Conservation (phyloP, 257 asterid genomes). For the Cinchona pubescens region DNA sequence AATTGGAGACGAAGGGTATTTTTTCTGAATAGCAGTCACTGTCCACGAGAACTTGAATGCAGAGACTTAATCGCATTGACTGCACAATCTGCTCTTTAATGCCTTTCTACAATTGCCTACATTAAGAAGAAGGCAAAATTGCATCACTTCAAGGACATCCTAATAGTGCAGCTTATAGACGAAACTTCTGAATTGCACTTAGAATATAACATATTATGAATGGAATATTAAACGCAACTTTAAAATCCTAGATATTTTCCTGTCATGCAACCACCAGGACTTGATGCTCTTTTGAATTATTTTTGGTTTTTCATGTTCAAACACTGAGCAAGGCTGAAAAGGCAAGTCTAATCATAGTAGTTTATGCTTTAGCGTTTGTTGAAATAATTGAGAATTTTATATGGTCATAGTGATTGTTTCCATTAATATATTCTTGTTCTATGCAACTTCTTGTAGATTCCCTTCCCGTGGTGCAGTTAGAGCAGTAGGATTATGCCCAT, state of each 20-base stretch:
- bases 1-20: neutral
- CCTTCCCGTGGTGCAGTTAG: conserved; percentile 65
- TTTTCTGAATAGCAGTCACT: neutral
- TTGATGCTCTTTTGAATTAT: neutral
- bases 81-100: neutral
- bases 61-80: neutral
- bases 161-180: neutral
- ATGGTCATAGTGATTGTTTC: neutral
- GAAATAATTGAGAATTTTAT: neutral
- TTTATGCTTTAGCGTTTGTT: neutral
- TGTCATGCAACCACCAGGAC: neutral
- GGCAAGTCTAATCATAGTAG: neutral
- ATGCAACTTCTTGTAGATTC: conserved; percentile 46
- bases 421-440: neutral
- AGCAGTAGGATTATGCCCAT: conserved; percentile 89
- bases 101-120: neutral
- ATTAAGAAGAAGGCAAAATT: neutral
- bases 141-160: neutral
- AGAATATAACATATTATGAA: neutral
- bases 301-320: neutral
- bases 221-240: neutral
- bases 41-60: neutral
- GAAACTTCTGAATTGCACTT: neutral
- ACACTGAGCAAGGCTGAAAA: neutral
- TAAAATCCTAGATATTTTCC: neutral